These are phyloP conservation scores for Neobulgaria alba DNA, from an alignment of 2,329 filamentous ascomycete species.

Conservation along the genomic window DNA sequence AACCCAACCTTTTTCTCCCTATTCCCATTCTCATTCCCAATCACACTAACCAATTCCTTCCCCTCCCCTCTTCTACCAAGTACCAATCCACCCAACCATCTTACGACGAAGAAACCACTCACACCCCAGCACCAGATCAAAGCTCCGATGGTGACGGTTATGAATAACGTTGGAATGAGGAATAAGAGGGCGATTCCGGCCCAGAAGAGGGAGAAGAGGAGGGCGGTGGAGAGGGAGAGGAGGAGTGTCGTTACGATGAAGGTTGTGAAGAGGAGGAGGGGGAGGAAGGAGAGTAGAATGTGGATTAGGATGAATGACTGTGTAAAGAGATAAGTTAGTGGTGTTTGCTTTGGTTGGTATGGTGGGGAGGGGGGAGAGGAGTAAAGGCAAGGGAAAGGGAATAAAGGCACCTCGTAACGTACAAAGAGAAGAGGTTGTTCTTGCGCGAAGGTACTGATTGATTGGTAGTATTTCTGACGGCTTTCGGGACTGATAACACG, in stretches of 20 bases:
- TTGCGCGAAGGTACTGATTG: slow-evolving; percentile 46
- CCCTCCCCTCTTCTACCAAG: slow-evolving; percentile 16
- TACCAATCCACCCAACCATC: slow-evolving; percentile 36
- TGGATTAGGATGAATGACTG: slow-evolving; percentile 63
- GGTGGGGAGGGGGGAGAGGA: background rate
- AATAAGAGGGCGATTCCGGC: slow-evolving; percentile 57
- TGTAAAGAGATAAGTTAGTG: slow-evolving; percentile 5
- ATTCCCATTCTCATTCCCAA: slow-evolving; percentile 17
- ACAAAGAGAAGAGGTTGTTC: slow-evolving; percentile 64
- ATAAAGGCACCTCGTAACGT: slow-evolving; percentile 26
- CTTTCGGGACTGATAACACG: slow-evolving; percentile 49
- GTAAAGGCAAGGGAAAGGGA: background rate
- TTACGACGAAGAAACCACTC: slow-evolving; percentile 44
- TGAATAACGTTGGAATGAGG: slow-evolving; percentile 58
- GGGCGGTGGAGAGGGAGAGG: slow-evolving; percentile 52
- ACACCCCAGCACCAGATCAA: slow-evolving; percentile 62
- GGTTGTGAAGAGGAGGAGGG: slow-evolving; percentile 57
- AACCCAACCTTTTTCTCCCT: slow-evolving; percentile 14
- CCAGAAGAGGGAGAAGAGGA: slow-evolving; percentile 61
- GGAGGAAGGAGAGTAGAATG: slow-evolving; percentile 54
- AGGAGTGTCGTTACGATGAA: slow-evolving; percentile 56
- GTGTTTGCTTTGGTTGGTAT: background rate
- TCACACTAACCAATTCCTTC: slow-evolving; percentile 18
- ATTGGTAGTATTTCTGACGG: slow-evolving; percentile 47
- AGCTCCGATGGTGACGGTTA: slow-evolving; percentile 53